These are phyloP conservation scores for Choanephora cucurbitarum DNA, from an alignment of 371 early-diverging fungal species.

Conservation along the genomic window DNA sequence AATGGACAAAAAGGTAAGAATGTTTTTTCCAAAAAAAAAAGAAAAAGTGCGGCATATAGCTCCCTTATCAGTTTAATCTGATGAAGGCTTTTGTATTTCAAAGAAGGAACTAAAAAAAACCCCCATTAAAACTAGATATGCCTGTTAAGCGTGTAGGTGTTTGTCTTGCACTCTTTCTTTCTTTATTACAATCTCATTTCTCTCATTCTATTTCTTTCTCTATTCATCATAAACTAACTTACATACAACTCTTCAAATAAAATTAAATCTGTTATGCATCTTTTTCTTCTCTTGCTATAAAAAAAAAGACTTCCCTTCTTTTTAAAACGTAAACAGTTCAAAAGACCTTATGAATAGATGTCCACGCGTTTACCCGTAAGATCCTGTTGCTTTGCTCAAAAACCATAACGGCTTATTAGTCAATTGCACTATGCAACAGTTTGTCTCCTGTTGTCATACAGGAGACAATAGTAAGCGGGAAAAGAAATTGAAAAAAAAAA, in stretches of 20 bases:
- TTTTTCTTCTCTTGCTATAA: no score
- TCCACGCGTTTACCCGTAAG: no score
- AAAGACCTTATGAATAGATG: no score
- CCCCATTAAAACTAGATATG: not conserved
- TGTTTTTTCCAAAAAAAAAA: not conserved
- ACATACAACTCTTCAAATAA: not conserved
- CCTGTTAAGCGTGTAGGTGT: not conserved
- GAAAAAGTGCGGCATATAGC: not conserved
- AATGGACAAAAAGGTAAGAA: constrained; percentile 85
- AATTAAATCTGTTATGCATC: not conserved
- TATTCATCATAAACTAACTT: not conserved
- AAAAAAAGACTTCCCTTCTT: no score
- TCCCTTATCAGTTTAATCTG: not conserved
- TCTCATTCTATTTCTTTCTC: constrained; percentile 1
- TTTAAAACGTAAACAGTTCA: no score
- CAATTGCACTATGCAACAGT: no score
- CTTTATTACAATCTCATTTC: not conserved
- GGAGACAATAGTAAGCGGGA: not conserved
- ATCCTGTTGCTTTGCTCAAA: no score
- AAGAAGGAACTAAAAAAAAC: not conserved
- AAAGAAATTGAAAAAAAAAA: not conserved
- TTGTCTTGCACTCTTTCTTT: not conserved
- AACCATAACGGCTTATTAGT: no score
- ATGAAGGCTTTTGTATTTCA: no score
- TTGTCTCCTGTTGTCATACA: no score